These are phyloP conservation scores for Durotheca rogersii DNA, from an alignment of 495 filamentous ascomycete species.

Conservation along the genomic window DNA sequence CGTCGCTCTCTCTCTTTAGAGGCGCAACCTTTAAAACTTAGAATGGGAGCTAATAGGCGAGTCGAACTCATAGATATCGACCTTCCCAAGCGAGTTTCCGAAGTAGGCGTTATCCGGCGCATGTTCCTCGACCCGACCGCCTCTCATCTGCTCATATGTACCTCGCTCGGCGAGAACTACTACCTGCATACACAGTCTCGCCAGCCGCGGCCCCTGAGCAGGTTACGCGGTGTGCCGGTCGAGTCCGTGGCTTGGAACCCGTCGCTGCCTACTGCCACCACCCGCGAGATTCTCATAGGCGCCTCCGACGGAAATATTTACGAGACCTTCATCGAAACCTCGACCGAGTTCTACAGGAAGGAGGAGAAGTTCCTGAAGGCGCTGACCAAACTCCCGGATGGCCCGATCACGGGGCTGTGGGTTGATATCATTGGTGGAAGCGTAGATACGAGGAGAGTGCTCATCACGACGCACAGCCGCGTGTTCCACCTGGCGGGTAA, in stretches of 20 bases:
- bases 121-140: constrained; percentile 98
- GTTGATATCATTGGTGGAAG: constrained; percentile 67
- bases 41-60: too few species aligned
- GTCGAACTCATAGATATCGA: constrained; percentile 80
- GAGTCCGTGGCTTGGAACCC: constrained; percentile 95
- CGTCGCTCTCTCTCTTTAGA: too few species aligned
- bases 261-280: constrained; percentile 91
- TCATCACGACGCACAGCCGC: constrained; percentile 73
- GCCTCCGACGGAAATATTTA: constrained; percentile 91
- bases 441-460: constrained; percentile 68
- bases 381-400: constrained; percentile 77
- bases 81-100: constrained; percentile 87
- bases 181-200: constrained; percentile 95
- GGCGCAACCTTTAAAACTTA: too few species aligned
- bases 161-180: constrained; percentile 90
- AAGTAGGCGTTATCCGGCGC: constrained; percentile 85
- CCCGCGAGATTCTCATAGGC: constrained; percentile 91
- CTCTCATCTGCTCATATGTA: constrained; percentile 89
- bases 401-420: constrained; percentile 77
- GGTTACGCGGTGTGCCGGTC: constrained; percentile 80
- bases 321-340: constrained; percentile 92
- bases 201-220: constrained; percentile 76
- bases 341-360: constrained; percentile 88
- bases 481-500: constrained; percentile 79
- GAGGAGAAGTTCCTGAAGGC: constrained; percentile 88